Conservation (phyloP, 192 early-diverging fungal species). For the Podochytrium sp. region DNA sequence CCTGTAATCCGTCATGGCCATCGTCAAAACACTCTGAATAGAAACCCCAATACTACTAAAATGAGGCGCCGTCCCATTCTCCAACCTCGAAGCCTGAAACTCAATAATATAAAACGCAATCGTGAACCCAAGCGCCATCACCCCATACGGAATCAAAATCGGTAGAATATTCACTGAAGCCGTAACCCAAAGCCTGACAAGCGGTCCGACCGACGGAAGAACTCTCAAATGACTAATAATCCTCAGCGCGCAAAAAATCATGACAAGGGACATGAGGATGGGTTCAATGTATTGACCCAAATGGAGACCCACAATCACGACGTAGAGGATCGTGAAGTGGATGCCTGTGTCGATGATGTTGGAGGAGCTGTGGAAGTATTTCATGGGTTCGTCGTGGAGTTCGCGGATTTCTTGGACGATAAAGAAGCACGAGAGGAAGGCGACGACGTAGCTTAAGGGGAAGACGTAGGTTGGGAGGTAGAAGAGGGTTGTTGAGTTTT, state of each 20-base stretch:
- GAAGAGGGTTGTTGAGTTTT: not conserved
- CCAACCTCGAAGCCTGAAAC: constrained; percentile 15
- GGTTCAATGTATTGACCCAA: constrained; percentile 34
- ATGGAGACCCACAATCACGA: constrained; percentile 34
- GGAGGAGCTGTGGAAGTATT: constrained; percentile 40
- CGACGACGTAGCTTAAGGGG: constrained; percentile 25
- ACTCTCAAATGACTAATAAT: constrained; percentile 46
- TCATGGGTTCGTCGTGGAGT: constrained; percentile 36
- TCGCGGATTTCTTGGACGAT: constrained; percentile 45
- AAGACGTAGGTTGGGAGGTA: not conserved
- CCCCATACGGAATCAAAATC: constrained; percentile 44
- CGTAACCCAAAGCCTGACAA: constrained; percentile 44
- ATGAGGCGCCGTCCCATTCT: constrained; percentile 1
- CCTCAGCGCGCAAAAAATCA: constrained; percentile 39
- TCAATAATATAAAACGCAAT: constrained; percentile 45
- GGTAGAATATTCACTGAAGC: constrained; percentile 45
- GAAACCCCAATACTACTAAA: constrained; percentile 38
- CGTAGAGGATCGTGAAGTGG: constrained; percentile 35
- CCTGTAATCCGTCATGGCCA: constrained; percentile 50
- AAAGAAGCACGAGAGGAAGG: constrained; percentile 38
- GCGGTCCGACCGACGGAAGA: constrained; percentile 47
- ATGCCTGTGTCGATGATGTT: constrained; percentile 44
- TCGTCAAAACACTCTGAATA: constrained; percentile 46
- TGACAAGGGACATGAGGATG: constrained; percentile 41
- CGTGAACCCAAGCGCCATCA: constrained; percentile 44